These are phyloP conservation scores for Populus tremula DNA, from an alignment of 345 rosid genomes.

Conservation along the genomic window DNA sequence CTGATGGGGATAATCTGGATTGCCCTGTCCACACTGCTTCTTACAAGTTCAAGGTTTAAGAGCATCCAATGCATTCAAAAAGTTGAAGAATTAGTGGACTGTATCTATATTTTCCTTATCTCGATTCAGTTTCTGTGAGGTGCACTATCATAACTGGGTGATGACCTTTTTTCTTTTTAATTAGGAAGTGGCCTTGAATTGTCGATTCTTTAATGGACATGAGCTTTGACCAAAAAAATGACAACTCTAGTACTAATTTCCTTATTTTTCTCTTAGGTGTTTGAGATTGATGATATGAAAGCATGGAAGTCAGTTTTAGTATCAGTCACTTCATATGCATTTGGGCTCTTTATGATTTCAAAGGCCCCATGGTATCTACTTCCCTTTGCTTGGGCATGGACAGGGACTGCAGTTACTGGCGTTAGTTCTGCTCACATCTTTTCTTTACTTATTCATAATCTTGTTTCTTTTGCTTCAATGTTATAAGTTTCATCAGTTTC, in stretches of 20 bases:
- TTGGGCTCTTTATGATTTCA: conserved; percentile 82
- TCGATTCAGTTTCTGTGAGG: not conserved
- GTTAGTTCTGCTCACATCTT: conserved; percentile 35
- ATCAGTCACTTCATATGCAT: conserved; percentile 72
- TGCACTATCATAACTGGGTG: not conserved
- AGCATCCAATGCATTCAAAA: not conserved
- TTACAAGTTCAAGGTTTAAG: not conserved
- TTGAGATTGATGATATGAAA: conserved; percentile 77
- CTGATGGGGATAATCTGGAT: not conserved
- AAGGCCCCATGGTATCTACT: conserved; percentile 91
- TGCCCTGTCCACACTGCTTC: not conserved
- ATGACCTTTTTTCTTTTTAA: not conserved
- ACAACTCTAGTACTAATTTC: not conserved
- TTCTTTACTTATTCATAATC: not conserved
- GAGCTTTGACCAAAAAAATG: not conserved
- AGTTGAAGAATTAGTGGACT: not conserved
- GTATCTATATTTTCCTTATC: not conserved
- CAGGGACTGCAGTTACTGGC: conserved; percentile 92
- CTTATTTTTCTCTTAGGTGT: conserved; percentile 48
- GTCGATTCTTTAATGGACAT: not conserved
- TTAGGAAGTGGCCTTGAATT: not conserved
- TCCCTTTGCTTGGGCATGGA: conserved; percentile 97
- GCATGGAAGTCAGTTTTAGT: conserved; percentile 83
- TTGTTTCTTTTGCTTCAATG: not conserved
- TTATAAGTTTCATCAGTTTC: not conserved